phyloP scores from a whole-genome alignment of 176 grass and related monocot genomes.

The Triticum urartu region DNA sequence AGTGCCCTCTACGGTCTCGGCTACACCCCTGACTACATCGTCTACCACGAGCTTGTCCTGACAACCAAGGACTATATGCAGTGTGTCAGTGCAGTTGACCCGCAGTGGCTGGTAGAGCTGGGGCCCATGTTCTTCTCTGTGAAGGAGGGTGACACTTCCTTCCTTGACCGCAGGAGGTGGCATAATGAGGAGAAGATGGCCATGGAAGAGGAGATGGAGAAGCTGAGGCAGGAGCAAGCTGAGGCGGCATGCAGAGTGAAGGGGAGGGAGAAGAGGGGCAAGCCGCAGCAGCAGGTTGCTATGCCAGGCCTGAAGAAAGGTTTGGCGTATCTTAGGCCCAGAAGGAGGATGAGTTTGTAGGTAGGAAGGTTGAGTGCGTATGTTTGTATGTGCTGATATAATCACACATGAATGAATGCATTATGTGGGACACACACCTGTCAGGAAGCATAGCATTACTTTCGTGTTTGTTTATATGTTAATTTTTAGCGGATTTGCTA shows the following conservation, averaged over 20 bases:
- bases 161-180: slow-evolving; percentile 81
- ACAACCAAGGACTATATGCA: slow-evolving; percentile 97
- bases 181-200: slow-evolving; percentile 83
- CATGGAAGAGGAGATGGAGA: slow-evolving; percentile 94
- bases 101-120: slow-evolving; percentile 80
- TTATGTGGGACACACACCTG: too few species aligned
- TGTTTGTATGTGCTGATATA: background rate
- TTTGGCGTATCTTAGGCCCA: slow-evolving; percentile 63
- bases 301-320: slow-evolving; percentile 84
- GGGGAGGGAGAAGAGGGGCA: slow-evolving; percentile 55
- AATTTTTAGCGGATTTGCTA: background rate
- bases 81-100: slow-evolving; percentile 82
- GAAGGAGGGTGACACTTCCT: slow-evolving; percentile 68
- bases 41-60: slow-evolving; percentile 89
- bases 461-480: background rate
- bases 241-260: slow-evolving; percentile 44
- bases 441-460: background rate
- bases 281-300: slow-evolving; percentile 66
- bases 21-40: slow-evolving; percentile 76
- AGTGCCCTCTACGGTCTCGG: slow-evolving; percentile 80
- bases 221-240: slow-evolving; percentile 67
- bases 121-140: slow-evolving; percentile 95
- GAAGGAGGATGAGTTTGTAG: slow-evolving; percentile 57
- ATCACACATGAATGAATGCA: background rate
- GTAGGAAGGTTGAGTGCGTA: background rate